Base-by-base conservation (phyloP, 176 grass and related monocot genomes). In the Melocanna baccifera region DNA sequence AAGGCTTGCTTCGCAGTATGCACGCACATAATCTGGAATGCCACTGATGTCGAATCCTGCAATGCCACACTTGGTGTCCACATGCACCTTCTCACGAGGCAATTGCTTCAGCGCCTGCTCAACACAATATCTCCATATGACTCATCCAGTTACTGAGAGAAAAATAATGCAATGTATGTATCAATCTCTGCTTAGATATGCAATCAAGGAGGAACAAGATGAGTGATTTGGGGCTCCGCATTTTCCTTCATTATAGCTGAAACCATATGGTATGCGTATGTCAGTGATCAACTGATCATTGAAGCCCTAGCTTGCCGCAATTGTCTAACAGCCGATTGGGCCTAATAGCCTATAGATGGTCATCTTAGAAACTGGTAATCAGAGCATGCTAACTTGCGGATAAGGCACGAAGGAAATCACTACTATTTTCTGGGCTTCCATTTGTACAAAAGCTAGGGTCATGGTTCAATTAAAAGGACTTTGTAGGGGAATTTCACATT, bases 31-130 rank as follows among this genome's bases (percentile, higher is more conserved):
- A 39, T 93, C 89, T 3, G 83, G 96, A 46, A 42, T 84, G n/a
- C 87, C 74, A 71, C 76, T 65, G 6, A 42, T 43, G 41, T 87
- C n/a, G 3, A 90, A 62, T 50, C 83, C 79, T 6, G 75, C 85
- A 65, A 95, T 95, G 26, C 96, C 93, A 12, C 83, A 98, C 86
- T 95, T 98, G 52, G 86, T 95, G 16, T 89, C 87, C 45, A 98
- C 53, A 67, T 98, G 89, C 15, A 95, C 84, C 67, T 89, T 93
- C 56, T 92, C 91, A 62, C 96, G 82, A 5, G 91, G 91, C 20
- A 95, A 39, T 25, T 90, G 87, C 77, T 93, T 93, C 36, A 95
- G 51, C 34, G 83, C 89, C 96, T 98, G 69, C 62, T 81, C 16
- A 68, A 87, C 22, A 80, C 52, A 88, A 72, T 43, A 64, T 9